phyloP scores from a whole-genome alignment of 352 stramenopile species.

The Phytophthora pinifolia region DNA sequence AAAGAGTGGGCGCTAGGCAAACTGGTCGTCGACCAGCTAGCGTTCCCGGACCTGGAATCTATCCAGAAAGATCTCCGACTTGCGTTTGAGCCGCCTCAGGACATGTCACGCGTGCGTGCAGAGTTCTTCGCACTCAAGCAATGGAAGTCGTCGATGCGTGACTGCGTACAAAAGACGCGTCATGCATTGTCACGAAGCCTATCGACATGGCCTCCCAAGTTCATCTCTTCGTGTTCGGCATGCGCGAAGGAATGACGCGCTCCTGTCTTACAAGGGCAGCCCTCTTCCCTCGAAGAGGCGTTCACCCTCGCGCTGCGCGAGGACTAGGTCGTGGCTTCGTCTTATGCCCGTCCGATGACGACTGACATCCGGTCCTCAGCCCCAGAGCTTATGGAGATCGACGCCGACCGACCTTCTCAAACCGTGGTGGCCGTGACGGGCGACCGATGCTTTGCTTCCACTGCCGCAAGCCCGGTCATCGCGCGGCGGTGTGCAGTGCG shows the following conservation, averaged over 20 bases:
- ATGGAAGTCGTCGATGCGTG: constrained; percentile 9
- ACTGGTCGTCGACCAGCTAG: neutral
- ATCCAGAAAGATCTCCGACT: constrained; percentile 6
- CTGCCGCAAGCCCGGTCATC: neutral
- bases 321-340: constrained; percentile 13
- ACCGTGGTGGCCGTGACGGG: neutral
- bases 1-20: neutral
- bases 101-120: constrained; percentile 10
- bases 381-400: constrained; percentile 14
- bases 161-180: constrained; percentile 7
- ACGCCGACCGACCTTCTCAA: neutral
- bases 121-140: constrained; percentile 15
- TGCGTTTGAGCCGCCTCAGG: constrained; percentile 14
- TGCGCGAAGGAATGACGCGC: constrained; percentile 6
- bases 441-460: neutral
- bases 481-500: constrained; percentile 2
- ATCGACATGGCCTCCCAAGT: constrained; percentile 10
- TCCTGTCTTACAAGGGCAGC: constrained; percentile 5
- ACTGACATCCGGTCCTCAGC: neutral
- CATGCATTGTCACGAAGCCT: neutral
- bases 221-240: constrained; percentile 12
- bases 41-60: neutral
- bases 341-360: neutral
- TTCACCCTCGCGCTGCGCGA: constrained; percentile 19
- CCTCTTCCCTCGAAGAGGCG: constrained; percentile 8